A percentile compares a stretch with the other conserved stretches of the same genome.
These are phyloP conservation scores for Coemansia sp. DNA, from an alignment of 192 early-diverging fungal genomes.

Conservation along the genomic window DNA sequence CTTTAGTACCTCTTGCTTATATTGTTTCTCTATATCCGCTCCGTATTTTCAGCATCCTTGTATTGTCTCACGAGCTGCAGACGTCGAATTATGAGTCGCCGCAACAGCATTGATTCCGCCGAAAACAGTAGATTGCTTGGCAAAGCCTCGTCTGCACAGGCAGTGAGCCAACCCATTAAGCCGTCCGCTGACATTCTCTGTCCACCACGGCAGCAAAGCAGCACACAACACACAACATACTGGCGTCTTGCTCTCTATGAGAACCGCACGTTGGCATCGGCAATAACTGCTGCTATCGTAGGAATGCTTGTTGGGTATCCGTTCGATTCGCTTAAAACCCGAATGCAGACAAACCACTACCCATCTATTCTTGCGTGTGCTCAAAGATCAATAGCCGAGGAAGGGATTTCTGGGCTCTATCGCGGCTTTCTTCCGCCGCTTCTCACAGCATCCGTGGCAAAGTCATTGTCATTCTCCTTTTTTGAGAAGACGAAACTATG, in stretches of 20 bases:
- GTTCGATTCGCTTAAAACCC: constrained; percentile 95
- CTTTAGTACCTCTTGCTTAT: neutral
- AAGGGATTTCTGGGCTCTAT: constrained; percentile 86
- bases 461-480: constrained; percentile 87
- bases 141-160: neutral
- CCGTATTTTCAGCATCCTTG: neutral
- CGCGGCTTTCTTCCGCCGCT: constrained; percentile 82
- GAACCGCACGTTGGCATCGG: constrained; percentile 68
- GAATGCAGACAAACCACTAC: constrained; percentile 94
- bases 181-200: neutral
- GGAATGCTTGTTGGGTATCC: constrained; percentile 73
- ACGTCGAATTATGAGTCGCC: neutral
- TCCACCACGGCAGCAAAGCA: neutral
- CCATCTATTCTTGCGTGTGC: constrained; percentile 76
- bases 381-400: constrained; percentile 69
- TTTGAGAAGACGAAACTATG: constrained; percentile 74
- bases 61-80: neutral
- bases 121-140: neutral
- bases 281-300: constrained; percentile 67
- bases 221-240: constrained; percentile 3
- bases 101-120: neutral
- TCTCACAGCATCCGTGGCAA: constrained; percentile 80
- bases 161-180: neutral
- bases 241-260: constrained; percentile 43
- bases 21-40: constrained; percentile 4